A percentile compares a stretch with the other conserved stretches of the same genome.
These are phyloP conservation scores for Crithidia sp. DNA, from an alignment of 208 protist genomes.

Conservation along the genomic window DNA sequence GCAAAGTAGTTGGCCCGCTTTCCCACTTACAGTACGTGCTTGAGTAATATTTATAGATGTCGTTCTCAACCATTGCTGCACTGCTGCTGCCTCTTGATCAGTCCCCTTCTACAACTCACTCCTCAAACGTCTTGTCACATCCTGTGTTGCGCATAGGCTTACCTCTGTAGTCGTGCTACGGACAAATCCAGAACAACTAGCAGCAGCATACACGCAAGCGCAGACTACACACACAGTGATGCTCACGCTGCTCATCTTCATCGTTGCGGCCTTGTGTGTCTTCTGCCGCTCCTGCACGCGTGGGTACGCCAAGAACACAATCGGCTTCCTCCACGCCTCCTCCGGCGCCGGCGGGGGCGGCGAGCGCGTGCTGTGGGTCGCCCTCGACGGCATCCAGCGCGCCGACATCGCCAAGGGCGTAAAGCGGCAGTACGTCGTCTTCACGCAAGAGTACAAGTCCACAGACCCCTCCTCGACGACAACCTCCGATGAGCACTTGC, in stretches of 20 bases:
- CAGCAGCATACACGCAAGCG: too few relatives aligned
- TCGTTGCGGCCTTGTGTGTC: conserved; percentile 18
- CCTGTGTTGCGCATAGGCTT: neutral
- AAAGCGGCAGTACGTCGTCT: conserved; percentile 66
- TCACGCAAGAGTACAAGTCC: conserved; percentile 41
- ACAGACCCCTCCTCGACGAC: neutral
- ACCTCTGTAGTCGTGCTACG: neutral
- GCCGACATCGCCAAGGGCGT: conserved; percentile 40
- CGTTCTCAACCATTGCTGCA: too few relatives aligned
- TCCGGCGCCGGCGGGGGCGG: conserved; percentile 95
- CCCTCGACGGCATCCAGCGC: conserved; percentile 72
- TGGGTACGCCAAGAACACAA: conserved; percentile 36
- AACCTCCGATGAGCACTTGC: conserved; percentile 21
- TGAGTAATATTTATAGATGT: too few relatives aligned
- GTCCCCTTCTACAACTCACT: too few relatives aligned
- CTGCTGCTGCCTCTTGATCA: too few relatives aligned
- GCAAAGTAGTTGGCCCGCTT: too few relatives aligned
- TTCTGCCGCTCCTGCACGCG: conserved; percentile 24
- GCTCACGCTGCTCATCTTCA: conserved; percentile 15
- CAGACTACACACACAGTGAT: neutral
- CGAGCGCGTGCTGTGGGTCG: conserved; percentile 96
- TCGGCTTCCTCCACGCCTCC: conserved; percentile 94
- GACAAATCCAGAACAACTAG: neutral
- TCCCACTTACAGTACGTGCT: too few relatives aligned
- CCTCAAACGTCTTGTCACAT: too few relatives aligned